A percentile compares a stretch with the other conserved stretches of the same genome.
Evolutionary conservation across 495 filamentous ascomycete genomes (phyloP).

Genomic region (Penicillium pulvis): DNA sequence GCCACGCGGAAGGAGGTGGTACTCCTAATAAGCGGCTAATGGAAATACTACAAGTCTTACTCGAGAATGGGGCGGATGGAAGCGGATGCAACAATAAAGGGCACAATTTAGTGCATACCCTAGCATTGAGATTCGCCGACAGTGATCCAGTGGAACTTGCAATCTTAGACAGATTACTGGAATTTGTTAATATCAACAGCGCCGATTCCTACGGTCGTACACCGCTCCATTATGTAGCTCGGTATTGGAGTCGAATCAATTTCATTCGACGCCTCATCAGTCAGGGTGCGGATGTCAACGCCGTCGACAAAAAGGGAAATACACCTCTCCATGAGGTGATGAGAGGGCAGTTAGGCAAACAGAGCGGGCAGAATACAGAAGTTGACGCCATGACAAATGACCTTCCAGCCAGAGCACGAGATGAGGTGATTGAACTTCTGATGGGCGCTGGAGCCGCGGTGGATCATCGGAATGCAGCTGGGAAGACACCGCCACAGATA

Average conservation of each 20-base stretch:
- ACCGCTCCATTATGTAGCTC: neutral
- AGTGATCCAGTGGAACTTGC: neutral
- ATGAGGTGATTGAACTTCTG: constrained; percentile 8
- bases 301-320: neutral
- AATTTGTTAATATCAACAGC: neutral
- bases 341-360: neutral
- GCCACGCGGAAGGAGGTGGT: neutral
- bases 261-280: constrained; percentile 1
- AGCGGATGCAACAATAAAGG: neutral
- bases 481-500: constrained; percentile 5
- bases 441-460: constrained; percentile 2
- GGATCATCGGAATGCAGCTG: neutral
- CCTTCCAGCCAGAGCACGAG: neutral
- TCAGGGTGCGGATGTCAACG: constrained; percentile 4
- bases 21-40: neutral
- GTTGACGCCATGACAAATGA: no score
- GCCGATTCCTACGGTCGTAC: neutral
- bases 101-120: neutral
- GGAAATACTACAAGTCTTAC: neutral
- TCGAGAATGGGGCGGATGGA: neutral
- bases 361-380: neutral
- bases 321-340: neutral
- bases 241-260: neutral
- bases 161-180: neutral
- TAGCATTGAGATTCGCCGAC: neutral